These are phyloP conservation scores for Taiozyma sp. DNA, from an alignment of 1,139 yeast species.

Conservation along the genomic window DNA sequence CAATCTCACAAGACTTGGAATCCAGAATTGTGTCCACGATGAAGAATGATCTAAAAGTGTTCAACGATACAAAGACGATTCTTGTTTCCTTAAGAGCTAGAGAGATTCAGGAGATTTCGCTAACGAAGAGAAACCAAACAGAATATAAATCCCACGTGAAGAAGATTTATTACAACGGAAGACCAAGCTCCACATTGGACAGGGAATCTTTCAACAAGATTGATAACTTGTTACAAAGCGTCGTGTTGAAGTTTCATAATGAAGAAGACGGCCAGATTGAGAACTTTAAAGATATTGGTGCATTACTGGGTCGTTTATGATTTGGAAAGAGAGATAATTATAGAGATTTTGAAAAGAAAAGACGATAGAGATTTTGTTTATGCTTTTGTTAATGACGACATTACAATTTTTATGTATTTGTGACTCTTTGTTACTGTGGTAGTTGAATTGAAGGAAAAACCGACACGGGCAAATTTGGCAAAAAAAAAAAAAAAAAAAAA, in stretches of 20 bases:
- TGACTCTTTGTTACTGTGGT: too few species aligned
- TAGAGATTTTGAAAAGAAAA: neutral
- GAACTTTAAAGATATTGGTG: slow-evolving; percentile 8
- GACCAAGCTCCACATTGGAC: neutral
- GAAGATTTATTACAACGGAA: slow-evolving; percentile 4
- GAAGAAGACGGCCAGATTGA: slow-evolving; percentile 5
- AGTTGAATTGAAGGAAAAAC: neutral
- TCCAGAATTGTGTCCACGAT: slow-evolving; percentile 46
- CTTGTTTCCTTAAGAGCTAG: slow-evolving; percentile 49
- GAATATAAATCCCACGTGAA: slow-evolving; percentile 1
- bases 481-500: neutral
- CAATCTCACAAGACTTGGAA: slow-evolving; percentile 45
- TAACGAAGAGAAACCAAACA: slow-evolving; percentile 26
- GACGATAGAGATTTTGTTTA: neutral
- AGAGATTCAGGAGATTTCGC: slow-evolving; percentile 50
- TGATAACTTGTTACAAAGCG: neutral
- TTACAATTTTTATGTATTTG: too few species aligned
- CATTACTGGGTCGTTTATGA: neutral
- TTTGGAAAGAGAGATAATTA: neutral
- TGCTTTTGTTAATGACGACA: neutral
- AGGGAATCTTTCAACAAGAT: neutral
- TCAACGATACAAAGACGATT: slow-evolving; percentile 25
- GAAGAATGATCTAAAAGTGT: slow-evolving; percentile 45
- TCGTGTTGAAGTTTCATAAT: slow-evolving; percentile 3
- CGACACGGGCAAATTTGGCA: neutral